Conservation (phyloP, 352 stramenopile genomes). For the Globisporangium camurandrum region DNA sequence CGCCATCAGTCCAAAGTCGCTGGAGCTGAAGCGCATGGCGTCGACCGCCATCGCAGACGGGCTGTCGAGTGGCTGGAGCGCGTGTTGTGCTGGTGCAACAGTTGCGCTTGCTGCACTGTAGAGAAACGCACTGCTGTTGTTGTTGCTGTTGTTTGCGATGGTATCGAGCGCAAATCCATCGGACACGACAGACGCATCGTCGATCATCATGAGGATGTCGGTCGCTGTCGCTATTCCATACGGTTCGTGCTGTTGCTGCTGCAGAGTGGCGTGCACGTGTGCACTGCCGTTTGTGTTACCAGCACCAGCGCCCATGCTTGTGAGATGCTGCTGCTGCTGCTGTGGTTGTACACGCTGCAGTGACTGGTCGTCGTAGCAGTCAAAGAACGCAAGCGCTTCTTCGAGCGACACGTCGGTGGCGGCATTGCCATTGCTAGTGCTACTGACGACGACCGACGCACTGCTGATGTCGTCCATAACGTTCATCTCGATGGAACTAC, state of each 20-base stretch:
- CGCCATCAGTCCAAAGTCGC: constrained; percentile 11
- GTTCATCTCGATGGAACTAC: too few species aligned
- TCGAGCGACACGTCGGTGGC: constrained; percentile 11
- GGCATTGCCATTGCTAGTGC: not conserved
- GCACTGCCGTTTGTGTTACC: not conserved
- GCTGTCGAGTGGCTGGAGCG: too few species aligned
- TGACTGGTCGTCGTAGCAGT: constrained; percentile 10
- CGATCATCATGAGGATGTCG: constrained; percentile 15
- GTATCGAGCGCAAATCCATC: too few species aligned
- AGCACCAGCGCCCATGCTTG: not conserved
- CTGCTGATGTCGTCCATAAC: too few species aligned
- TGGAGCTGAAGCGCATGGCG: not conserved
- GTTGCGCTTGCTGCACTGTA: not conserved
- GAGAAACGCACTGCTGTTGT: constrained; percentile 1
- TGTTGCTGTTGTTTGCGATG: too few species aligned
- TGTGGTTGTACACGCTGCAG: not conserved
- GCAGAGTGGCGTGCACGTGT: not conserved
- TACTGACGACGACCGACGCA: too few species aligned
- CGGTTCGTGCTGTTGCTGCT: not conserved
- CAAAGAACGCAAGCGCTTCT: constrained; percentile 16
- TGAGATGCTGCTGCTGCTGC: not conserved
- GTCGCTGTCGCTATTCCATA: not conserved
- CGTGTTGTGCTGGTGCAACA: not conserved
- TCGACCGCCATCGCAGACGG: not conserved
- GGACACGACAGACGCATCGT: constrained; percentile 6